Evolutionary conservation across 768 basidiomycete species (phyloP), one percentile per base, ranked within the genome.

Genomic region (Suillus luteus): DNA sequence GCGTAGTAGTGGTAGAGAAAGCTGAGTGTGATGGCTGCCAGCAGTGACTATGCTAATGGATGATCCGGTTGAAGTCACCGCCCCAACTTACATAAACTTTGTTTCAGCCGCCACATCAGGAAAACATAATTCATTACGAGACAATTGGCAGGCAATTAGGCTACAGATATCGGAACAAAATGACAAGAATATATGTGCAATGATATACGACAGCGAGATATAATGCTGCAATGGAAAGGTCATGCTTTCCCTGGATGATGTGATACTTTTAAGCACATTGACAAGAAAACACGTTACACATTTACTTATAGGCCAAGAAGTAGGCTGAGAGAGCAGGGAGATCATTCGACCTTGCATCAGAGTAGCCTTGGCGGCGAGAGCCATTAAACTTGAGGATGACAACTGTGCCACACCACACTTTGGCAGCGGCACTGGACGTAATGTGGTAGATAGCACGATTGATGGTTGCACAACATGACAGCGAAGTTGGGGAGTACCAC

Each of bases 331-430:
- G 80, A 17, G 93, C 91, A 38, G 93, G 91, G 24, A 95, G 80
- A 73, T 94, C 93, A 71, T 93, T 93, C 7, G 88, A 84, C 17
- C 90, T 89, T 54, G 92, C 93, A 68, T 94, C 92, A 0, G 91
- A 80, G 70, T 95, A 95, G n/a, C 90, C 88, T 73, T 93, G 91
- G 67, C 91, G 83, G 54, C 93, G 82, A 3, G 92, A 89, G 44
- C 92, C 92, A 65, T 88, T 93, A 78, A 90, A 93, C 74, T 94
- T 94, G 69, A 95, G 81, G 35, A 92, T 92, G 46, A 94, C 79
- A 51, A 93, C 92, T 3, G 89, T 81, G 2, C 91, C 92, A 66
- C 86, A 89, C 92, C 92, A 94, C 0, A 85, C 79, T 69, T 91
- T 92, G 24, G 80, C 75, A n/a, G 92, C 91, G 3, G 89, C 90